These are phyloP conservation scores for Hymenoscyphus occultus DNA, from an alignment of 2,329 filamentous ascomycete species.

Conservation along the genomic window DNA sequence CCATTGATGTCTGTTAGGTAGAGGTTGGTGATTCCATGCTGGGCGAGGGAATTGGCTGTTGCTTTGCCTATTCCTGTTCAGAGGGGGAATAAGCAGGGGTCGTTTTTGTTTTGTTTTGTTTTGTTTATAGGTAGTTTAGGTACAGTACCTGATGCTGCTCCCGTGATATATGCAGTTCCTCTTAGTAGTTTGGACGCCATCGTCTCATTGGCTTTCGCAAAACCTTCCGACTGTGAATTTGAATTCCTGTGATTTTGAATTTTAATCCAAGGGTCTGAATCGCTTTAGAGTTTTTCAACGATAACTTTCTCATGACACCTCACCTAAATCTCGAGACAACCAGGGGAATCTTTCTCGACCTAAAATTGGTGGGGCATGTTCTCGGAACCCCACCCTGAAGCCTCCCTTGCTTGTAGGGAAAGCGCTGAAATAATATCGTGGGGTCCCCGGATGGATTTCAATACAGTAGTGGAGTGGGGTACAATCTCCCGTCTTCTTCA, in stretches of 20 bases:
- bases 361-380: too few relatives aligned
- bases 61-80: constrained; percentile 47
- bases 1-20: constrained; percentile 47
- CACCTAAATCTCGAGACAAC: too few relatives aligned
- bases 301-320: too few relatives aligned
- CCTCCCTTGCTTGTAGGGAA: too few relatives aligned
- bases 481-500: background rate
- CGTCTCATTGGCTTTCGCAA: too few relatives aligned
- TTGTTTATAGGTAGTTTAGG: background rate
- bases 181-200: constrained; percentile 39
- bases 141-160: constrained; percentile 45
- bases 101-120: too few relatives aligned
- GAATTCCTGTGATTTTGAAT: too few relatives aligned
- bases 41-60: constrained; percentile 47
- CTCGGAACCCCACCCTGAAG: too few relatives aligned
- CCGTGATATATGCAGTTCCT: constrained; percentile 49
- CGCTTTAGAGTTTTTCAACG: too few relatives aligned
- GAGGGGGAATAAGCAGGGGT: background rate
- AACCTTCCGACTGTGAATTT: background rate
- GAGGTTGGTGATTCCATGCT: constrained; percentile 46
- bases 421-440: background rate
- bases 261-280: too few relatives aligned
- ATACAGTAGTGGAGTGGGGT: background rate
- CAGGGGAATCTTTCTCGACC: too few relatives aligned
- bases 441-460: background rate